phyloP scores from a whole-genome alignment of 306 rosid species.

The Pyrus betulifolia region DNA sequence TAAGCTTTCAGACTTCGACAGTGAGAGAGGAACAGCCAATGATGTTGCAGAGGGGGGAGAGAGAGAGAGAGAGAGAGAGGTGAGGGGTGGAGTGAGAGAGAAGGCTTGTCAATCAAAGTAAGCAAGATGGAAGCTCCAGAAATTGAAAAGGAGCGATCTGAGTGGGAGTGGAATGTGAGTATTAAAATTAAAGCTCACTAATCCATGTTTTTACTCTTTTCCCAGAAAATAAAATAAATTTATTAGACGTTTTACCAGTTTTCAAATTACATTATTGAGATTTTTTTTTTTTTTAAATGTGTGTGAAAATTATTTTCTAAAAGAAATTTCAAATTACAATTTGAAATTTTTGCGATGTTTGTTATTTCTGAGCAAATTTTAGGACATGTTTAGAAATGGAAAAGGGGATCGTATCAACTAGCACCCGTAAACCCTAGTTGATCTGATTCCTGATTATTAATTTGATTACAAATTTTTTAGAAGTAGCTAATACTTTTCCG shows the following conservation, averaged over 20 bases:
- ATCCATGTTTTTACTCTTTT: background rate
- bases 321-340: too few species aligned
- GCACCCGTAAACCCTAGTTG: too few species aligned
- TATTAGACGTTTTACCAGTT: background rate
- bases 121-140: slow-evolving; percentile 10
- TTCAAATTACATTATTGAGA: too few species aligned
- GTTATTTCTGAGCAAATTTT: too few species aligned
- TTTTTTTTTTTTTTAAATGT: too few species aligned
- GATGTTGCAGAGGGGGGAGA: background rate
- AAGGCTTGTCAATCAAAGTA: slow-evolving; percentile 28
- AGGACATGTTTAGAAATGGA: too few species aligned
- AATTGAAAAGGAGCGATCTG: slow-evolving; percentile 15
- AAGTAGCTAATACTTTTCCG: too few species aligned
- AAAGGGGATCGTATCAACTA: too few species aligned
- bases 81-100: slow-evolving; percentile 23
- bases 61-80: slow-evolving; percentile 3
- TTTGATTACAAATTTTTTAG: too few species aligned
- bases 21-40: background rate
- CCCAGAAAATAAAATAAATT: background rate
- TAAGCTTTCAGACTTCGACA: background rate
- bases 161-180: background rate
- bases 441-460: too few species aligned
- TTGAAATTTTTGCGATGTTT: too few species aligned
- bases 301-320: too few species aligned
- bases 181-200: background rate